Conservation (phyloP, 805 yeast species). For the Yarrowia osloensis region DNA sequence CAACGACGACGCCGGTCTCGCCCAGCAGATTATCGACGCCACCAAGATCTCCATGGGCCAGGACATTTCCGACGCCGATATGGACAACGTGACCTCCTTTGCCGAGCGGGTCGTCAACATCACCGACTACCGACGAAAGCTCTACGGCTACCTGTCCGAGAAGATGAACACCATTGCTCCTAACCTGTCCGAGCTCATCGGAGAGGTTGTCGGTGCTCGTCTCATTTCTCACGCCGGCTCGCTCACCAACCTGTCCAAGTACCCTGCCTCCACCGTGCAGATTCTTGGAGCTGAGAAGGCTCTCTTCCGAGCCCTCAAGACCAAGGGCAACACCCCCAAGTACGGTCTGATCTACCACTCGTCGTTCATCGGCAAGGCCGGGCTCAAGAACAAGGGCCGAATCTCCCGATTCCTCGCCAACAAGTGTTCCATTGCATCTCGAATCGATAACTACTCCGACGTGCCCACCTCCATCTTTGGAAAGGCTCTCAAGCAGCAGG, state of each 20-base stretch:
- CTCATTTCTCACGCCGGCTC: slow-evolving; percentile 97
- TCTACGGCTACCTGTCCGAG: slow-evolving; percentile 83
- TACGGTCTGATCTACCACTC: slow-evolving; percentile 97
- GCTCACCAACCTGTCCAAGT: slow-evolving; percentile 89
- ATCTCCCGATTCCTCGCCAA: slow-evolving; percentile 97
- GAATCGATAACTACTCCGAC: slow-evolving; percentile 97
- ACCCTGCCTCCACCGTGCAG: slow-evolving; percentile 98
- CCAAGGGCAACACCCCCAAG: slow-evolving; percentile 98
- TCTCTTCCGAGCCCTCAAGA: slow-evolving; percentile 95
- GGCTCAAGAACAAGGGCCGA: slow-evolving; percentile 98
- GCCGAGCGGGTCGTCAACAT: slow-evolving; percentile 97
- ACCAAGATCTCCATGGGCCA: slow-evolving; percentile 99
- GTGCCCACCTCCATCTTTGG: slow-evolving; percentile 91
- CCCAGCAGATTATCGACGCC: slow-evolving; percentile 83
- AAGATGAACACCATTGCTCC: slow-evolving; percentile 99
- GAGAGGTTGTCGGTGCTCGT: slow-evolving; percentile 98
- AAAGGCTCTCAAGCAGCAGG: slow-evolving; percentile 88
- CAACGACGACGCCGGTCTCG: slow-evolving; percentile 83
- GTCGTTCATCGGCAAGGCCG: slow-evolving; percentile 94
- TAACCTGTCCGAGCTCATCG: slow-evolving; percentile 90
- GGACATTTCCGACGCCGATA: slow-evolving; percentile 89
- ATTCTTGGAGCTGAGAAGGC: slow-evolving; percentile 99
- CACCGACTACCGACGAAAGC: slow-evolving; percentile 93
- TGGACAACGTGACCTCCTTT: slow-evolving; percentile 81
- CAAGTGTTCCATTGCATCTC: slow-evolving; percentile 98